Conservation (phyloP, 2,329 filamentous ascomycete genomes). For the Cordyceps javanica region DNA sequence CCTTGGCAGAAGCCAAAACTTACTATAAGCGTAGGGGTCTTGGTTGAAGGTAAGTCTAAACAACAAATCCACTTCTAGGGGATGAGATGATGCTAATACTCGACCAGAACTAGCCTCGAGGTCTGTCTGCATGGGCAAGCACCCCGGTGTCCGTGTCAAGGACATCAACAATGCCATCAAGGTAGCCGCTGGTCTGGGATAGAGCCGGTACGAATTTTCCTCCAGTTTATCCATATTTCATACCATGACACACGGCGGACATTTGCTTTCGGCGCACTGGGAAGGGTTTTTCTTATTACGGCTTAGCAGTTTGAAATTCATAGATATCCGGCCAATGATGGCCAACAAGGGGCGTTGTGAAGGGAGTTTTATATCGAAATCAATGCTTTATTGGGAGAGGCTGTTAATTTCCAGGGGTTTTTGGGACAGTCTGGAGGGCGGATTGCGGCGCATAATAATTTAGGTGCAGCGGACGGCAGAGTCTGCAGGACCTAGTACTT, state of each 20-base stretch:
- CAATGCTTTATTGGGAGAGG: background rate
- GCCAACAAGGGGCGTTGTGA: background rate
- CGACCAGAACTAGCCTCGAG: slow-evolving; percentile 28
- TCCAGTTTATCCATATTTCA: background rate
- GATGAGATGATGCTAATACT: background rate
- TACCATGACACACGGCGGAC: background rate
- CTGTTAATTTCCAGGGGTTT: background rate
- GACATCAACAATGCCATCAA: slow-evolving; percentile 30
- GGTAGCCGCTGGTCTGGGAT: slow-evolving; percentile 19
- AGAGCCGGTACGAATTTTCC: background rate
- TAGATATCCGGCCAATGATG: background rate
- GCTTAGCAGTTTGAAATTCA: background rate
- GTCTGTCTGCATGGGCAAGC: slow-evolving; percentile 34
- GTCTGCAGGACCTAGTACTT: background rate
- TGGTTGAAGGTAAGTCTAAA: slow-evolving; percentile 29
- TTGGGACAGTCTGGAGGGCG: background rate
- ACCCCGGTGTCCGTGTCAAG: slow-evolving; percentile 32
- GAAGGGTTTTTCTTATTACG: background rate
- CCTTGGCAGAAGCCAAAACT: slow-evolving; percentile 26
- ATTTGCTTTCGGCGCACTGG: background rate
- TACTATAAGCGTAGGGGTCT: slow-evolving; percentile 28
- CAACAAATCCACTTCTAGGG: too few relatives aligned
- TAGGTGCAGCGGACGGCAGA: background rate
- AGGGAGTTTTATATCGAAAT: background rate
- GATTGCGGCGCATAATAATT: background rate